Evolutionary conservation across 2,329 filamentous ascomycete species (phyloP), one percentile per base, ranked within the genome.

Genomic region (Alternaria sp.): DNA sequence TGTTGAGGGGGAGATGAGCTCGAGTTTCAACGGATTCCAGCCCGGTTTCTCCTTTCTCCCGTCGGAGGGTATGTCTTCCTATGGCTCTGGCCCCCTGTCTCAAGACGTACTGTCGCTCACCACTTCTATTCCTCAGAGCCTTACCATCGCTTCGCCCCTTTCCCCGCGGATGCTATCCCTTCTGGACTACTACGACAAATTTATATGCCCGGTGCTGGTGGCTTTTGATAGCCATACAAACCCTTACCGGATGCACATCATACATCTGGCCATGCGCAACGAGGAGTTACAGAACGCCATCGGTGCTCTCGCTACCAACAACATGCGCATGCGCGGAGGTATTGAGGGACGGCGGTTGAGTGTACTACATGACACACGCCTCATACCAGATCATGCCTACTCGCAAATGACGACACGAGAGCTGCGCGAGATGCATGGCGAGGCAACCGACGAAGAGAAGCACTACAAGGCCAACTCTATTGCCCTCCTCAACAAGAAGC

Each of bases 141-240:
- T 74, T 83, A 81, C 73, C 83, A 81, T 72, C 86, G 86, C 83
- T 84, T 83, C 76, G 80, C 83, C 85, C 70, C 82, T 92, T 72
- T 89, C 92, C 64, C 88, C 90, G 62, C 91, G 93, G 75, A 91
- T 97, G 83, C 90, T 91, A 69, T 96, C 91, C 80, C 90, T 97
- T 76, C 91, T 97, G 83, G 91, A 96, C 77, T 97, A 97, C 81
- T 97, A 97, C 81, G 91, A 94, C 76, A 93, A 93, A 79, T 92
- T 93, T 75, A 94, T 98, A 82, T 96, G 93, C 69, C 92, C 93
- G 6, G 93, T 93, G 62, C 92, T 97, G 80, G 93, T 97, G 54
- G 92, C 93, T 69, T 93, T 97, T 78, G 95, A 98, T 77, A 90
- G 90, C 11, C 91, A 92, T 2, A 59, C 70, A 6, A 97, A 97